Conservation (phyloP, 2,329 filamentous ascomycete genomes). For the Stagonosporopsis chrysanthemi region DNA sequence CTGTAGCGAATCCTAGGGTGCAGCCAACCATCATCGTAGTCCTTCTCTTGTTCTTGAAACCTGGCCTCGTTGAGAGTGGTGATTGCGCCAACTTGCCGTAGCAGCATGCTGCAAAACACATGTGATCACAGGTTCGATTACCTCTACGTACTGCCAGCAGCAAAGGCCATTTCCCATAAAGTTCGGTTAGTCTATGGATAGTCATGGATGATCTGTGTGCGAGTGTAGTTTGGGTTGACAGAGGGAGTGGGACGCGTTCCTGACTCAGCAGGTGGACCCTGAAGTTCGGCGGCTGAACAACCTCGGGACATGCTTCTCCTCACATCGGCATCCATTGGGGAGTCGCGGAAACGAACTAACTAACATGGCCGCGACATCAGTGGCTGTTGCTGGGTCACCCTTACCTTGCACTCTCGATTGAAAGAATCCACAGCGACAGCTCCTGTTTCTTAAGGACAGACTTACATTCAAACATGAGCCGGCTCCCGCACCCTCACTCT, state of each 20-base stretch:
- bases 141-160: neutral
- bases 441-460: neutral
- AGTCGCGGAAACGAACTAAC: conserved; percentile 10
- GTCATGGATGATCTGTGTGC: neutral
- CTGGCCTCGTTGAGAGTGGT: neutral
- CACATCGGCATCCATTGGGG: conserved; percentile 10
- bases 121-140: neutral
- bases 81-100: neutral
- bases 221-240: neutral
- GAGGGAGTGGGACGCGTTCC: neutral
- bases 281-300: conserved; percentile 8
- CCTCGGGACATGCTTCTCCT: conserved; percentile 13
- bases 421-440: neutral
- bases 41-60: neutral
- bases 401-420: neutral
- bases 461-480: neutral
- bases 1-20: neutral
- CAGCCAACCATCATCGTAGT: neutral
- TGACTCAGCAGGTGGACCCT: conserved; percentile 10
- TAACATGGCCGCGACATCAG: neutral
- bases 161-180: no score
- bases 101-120: neutral
- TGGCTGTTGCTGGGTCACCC: no score
- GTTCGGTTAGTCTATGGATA: neutral
- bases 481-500: conserved; percentile 14